A percentile compares a stretch with the other conserved stretches of the same genome.
Conservation (phyloP, 1,284 basidiomycete species). For the Cerioporus squamosus region DNA sequence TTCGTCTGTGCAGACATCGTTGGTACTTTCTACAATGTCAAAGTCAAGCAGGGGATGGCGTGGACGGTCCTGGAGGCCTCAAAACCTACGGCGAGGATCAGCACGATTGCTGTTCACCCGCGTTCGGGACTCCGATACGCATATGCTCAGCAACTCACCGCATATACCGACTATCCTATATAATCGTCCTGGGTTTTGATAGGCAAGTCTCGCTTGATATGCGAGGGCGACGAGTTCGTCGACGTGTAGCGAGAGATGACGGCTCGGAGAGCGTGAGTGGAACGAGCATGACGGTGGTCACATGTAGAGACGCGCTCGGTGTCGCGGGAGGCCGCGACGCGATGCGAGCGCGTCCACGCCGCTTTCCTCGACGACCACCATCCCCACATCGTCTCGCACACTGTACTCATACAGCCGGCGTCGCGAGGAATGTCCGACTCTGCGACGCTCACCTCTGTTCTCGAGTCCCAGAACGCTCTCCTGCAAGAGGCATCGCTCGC, state of each 20-base stretch:
- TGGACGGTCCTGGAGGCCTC: too few relatives aligned
- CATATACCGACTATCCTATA: too few relatives aligned
- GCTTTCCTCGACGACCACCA: too few relatives aligned
- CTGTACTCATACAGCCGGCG: not conserved
- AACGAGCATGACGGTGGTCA: slow-evolving; percentile 13
- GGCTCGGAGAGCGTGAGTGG: too few relatives aligned
- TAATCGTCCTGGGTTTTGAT: too few relatives aligned
- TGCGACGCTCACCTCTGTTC: slow-evolving; percentile 33
- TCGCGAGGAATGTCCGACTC: slow-evolving; percentile 21
- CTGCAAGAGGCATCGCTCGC: slow-evolving; percentile 71
- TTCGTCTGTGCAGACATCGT: slow-evolving; percentile 18
- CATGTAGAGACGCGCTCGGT: slow-evolving; percentile 9
- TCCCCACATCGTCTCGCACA: too few relatives aligned
- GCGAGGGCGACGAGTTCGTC: too few relatives aligned
- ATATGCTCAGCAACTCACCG: too few relatives aligned
- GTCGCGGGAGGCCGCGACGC: not conserved
- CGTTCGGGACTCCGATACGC: too few relatives aligned
- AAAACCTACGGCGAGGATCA: not conserved
- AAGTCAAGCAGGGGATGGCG: too few relatives aligned
- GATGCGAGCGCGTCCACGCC: not conserved
- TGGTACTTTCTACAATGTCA: not conserved
- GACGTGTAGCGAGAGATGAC: not conserved
- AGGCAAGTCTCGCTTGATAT: too few relatives aligned
- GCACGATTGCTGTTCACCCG: too few relatives aligned
- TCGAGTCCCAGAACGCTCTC: slow-evolving; percentile 65